Percentiles rank a stretch among this genome's conserved stretches.
Conservation (phyloP, 2,329 filamentous ascomycete species). For the Mycocentrospora acerina region DNA sequence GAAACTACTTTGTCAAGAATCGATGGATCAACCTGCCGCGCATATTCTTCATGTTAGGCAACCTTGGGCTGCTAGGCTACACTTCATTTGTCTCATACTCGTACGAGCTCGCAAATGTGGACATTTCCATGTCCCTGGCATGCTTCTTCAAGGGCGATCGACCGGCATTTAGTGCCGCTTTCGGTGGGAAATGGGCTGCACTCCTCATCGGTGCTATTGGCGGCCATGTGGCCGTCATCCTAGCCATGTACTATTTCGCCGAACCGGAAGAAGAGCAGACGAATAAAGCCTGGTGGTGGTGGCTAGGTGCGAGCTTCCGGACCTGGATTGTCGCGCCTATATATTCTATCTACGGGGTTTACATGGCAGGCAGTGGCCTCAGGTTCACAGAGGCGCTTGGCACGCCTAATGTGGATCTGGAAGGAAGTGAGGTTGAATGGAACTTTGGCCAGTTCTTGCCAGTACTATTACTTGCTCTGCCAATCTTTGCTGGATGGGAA, state of each 20-base stretch:
- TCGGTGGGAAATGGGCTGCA: constrained; percentile 30
- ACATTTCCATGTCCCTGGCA: constrained; percentile 21
- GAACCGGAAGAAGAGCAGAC: constrained; percentile 10
- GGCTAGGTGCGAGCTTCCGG: constrained; percentile 23
- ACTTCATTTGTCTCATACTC: constrained; percentile 34
- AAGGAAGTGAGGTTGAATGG: constrained; percentile 29
- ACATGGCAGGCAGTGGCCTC: constrained; percentile 24
- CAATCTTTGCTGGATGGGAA: constrained; percentile 36
- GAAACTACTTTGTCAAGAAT: constrained; percentile 36
- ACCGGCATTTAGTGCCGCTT: constrained; percentile 21
- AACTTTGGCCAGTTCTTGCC: constrained; percentile 36
- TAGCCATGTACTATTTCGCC: constrained; percentile 32
- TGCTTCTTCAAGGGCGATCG: constrained; percentile 31
- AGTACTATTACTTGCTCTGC: constrained; percentile 30
- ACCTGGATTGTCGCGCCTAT: constrained; percentile 35
- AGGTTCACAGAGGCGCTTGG: constrained; percentile 30
- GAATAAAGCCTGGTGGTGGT: constrained; percentile 20
- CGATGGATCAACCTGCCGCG: constrained; percentile 35
- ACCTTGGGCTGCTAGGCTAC: constrained; percentile 30
- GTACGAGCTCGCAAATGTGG: constrained; percentile 25
- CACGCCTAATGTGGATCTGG: constrained; percentile 18
- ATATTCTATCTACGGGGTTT: constrained; percentile 33
- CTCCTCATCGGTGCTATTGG: constrained; percentile 33
- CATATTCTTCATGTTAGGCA: constrained; percentile 35
- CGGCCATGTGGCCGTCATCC: constrained; percentile 30